These are phyloP conservation scores for Cryptococcus amylolentus DNA, from an alignment of 1,284 basidiomycete species.

Conservation along the genomic window DNA sequence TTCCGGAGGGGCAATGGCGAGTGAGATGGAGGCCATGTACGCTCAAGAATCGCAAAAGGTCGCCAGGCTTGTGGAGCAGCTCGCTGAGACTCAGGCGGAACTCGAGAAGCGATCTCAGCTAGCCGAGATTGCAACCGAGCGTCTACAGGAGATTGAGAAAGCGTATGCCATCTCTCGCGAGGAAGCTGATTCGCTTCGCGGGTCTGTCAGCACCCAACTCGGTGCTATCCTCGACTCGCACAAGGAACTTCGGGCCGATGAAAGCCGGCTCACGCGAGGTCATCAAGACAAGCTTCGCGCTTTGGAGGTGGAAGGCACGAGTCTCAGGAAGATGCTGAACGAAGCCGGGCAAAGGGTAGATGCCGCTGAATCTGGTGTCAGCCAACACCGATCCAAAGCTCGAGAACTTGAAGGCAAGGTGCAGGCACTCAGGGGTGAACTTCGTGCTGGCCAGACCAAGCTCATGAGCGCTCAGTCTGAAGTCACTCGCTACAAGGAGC, in stretches of 20 bases:
- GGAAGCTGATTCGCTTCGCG: conserved; percentile 80
- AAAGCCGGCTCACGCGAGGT: conserved; percentile 66
- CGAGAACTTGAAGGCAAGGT: conserved; percentile 69
- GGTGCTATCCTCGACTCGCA: conserved; percentile 81
- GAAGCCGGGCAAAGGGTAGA: conserved; percentile 70
- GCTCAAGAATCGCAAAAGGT: conserved; percentile 66
- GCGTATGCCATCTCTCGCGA: conserved; percentile 83
- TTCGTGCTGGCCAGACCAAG: conserved; percentile 73
- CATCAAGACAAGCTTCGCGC: conserved; percentile 76
- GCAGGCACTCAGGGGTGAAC: conserved; percentile 67
- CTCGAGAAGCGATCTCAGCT: conserved; percentile 70
- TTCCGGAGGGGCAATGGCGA: conserved; percentile 63
- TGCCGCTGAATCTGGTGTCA: conserved; percentile 65
- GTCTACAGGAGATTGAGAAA: conserved; percentile 72
- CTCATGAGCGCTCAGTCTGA: conserved; percentile 70
- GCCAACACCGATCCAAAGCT: conserved; percentile 64
- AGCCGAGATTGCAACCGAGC: conserved; percentile 62
- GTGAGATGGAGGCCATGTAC: conserved; percentile 74
- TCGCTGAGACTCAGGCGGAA: conserved; percentile 72
- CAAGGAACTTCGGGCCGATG: conserved; percentile 71
- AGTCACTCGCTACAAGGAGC: conserved; percentile 65
- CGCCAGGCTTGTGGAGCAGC: conserved; percentile 63
- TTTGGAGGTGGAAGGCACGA: conserved; percentile 70
- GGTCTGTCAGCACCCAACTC: conserved; percentile 74
- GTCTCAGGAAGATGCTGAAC: conserved; percentile 70